Evolutionary conservation across 306 rosid genomes (phyloP), one percentile per base, ranked within the genome.

Genomic region (Gastrolobium villosum): DNA sequence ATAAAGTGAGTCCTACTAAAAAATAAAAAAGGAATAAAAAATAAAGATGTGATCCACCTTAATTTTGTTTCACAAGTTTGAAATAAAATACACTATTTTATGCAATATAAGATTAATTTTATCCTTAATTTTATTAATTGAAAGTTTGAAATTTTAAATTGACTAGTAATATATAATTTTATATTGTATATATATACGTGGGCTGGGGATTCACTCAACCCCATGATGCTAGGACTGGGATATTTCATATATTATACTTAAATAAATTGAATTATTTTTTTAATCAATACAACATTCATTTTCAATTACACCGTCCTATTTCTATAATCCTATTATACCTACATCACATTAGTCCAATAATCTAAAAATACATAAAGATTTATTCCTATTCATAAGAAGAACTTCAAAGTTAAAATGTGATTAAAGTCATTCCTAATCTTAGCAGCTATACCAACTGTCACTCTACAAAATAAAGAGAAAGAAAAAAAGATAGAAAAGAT

Each of bases 381-480:
- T 44, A 10, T 72, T 28, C 44, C 9, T 26, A 13, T 63, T 36
- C 32, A 11, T 3, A 0, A 1, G 37, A 14, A 34, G 30, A 15
- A 50, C 41, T 49, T 36, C n/a, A 35, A 74, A 43, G 15, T 14
- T 8, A 39, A 50, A 50, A 70, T 49, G 1, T 32, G 46, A 26
- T 35, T 74, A 62, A 64, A 53, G 44, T 52, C 50, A 31, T n/a
- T 55, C 68, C 74, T 54, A 66, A 66, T 41, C 75, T 28, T 41
- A 50, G 65, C 64, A 63, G 20, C 65, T 76, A 14, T 64, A 70
- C 52, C 55, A 67, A 32, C 69, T 32, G 40, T 71, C 10, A 2
- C 32, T 2, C 39, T 0, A 7, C 8, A 62, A 14, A 7, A n/a
- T 2, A n/a, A 39, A 48, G 63, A 31, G 9, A 4, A 48, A 0